Conservation (phyloP, 257 asterid species). For the Linaria vulgaris region DNA sequence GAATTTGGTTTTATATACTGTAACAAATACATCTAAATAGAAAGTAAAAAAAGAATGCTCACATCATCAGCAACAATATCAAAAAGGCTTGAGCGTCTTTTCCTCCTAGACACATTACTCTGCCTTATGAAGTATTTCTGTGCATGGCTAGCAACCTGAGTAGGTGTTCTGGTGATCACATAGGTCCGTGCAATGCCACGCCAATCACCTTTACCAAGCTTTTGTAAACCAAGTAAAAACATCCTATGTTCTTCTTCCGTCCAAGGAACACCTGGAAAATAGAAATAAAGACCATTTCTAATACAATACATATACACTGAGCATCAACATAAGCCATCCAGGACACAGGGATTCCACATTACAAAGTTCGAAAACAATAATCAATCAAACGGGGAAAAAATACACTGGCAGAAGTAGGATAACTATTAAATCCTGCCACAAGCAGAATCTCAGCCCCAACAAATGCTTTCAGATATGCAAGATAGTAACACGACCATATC, state of each 20-base stretch:
- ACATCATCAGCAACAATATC: slow-evolving; percentile 94
- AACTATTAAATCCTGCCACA: neutral
- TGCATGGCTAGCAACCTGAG: slow-evolving; percentile 99
- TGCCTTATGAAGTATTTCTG: slow-evolving; percentile 96
- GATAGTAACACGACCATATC: too few relatives aligned
- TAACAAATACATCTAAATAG: too few relatives aligned
- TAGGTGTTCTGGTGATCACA: slow-evolving; percentile 89
- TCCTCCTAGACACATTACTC: slow-evolving; percentile 87
- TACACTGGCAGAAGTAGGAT: neutral
- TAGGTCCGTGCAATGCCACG: slow-evolving; percentile 97
- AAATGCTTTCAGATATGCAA: too few relatives aligned
- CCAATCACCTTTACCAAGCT: slow-evolving; percentile 99
- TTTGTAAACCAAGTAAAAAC: slow-evolving; percentile 93
- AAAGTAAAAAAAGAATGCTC: slow-evolving; percentile 35
- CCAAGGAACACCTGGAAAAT: slow-evolving; percentile 83
- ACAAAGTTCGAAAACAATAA: too few relatives aligned
- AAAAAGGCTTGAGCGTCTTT: slow-evolving; percentile 97
- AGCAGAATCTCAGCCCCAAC: too few relatives aligned
- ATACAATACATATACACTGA: neutral
- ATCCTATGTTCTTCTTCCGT: slow-evolving; percentile 96
- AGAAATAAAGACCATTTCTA: slow-evolving; percentile 3
- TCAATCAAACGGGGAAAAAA: neutral
- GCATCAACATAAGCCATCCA: too few relatives aligned
- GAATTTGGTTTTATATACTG: too few relatives aligned
- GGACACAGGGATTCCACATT: too few relatives aligned